Base-by-base conservation (phyloP, 2,329 filamentous ascomycete species). In the Magnaporthiopsis incrustans region DNA sequence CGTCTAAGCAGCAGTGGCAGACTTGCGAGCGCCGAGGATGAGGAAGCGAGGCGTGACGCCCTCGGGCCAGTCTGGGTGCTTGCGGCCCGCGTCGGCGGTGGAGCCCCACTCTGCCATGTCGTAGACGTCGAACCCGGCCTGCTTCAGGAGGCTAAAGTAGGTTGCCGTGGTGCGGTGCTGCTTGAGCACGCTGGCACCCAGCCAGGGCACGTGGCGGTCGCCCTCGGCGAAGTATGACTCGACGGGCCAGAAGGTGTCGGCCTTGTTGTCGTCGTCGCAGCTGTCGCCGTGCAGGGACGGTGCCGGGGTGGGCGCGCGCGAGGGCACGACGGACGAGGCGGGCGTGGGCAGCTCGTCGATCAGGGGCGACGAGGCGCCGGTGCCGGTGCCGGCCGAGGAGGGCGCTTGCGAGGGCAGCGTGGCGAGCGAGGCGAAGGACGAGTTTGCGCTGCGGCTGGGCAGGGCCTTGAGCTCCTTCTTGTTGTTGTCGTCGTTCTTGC, bases 141-240 rank as follows among this genome's bases (percentile, higher is more conserved):
- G 70, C 22, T 77, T 62, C 60, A 81, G 65, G 22, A 74, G 61
- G 22, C 73, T 72, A 57, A 79, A 67, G 69, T 79, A 80, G 15
- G 75, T 76, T 58, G 73, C 72, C 26, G 79, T 67, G 11, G 78
- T 81, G 4, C 78, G 75, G 70, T 82, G 79, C 68, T 81, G 77
- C 70, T 81, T 82, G 64, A 73, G 69, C 63, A 79, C 75, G 1
- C 76, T 76, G 25, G 74, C 68, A 12, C 74, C 77, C 57, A 82
- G 67, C 78, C 79, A 81, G 60, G 74, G 73, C 5, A 74, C 76
- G 33, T 72, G 69, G 26, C 78, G 71, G 64, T 73, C 67, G 1
- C 79, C 79, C 69, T 82, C 78, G 6, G 71, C 68, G 25, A 76
- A 70, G 66, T 81, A 81, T 38, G 70, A 70, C 68, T 79, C 74